Percentiles rank a stretch among this genome's conserved stretches.
These are phyloP conservation scores for Trichoderma breve DNA, from an alignment of 2,329 filamentous ascomycete genomes.

Conservation along the genomic window DNA sequence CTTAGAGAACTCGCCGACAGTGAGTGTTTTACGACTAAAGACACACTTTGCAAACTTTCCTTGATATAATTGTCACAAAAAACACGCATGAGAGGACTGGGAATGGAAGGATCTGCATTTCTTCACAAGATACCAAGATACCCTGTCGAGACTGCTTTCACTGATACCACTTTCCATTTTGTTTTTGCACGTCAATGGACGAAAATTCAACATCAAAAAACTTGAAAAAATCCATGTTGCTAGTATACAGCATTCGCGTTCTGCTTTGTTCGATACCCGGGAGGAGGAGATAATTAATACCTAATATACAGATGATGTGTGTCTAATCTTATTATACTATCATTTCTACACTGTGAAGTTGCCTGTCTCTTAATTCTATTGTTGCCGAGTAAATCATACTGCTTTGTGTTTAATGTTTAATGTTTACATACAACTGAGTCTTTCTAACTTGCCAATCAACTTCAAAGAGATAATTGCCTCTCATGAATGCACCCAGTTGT, in stretches of 20 bases:
- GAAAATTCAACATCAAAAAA: conserved; percentile 22
- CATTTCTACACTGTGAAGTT: background rate
- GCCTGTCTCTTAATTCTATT: background rate
- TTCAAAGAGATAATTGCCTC: background rate
- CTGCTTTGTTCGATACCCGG: conserved; percentile 42
- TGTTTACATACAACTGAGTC: background rate
- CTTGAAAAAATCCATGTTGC: conserved; percentile 26
- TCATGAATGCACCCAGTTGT: background rate
- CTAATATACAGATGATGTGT: conserved; percentile 43
- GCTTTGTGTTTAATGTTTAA: background rate
- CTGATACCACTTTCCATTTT: conserved; percentile 42
- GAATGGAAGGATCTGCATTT: conserved; percentile 55
- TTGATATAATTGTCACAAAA: conserved; percentile 29
- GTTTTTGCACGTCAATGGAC: conserved; percentile 27
- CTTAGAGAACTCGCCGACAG: conserved; percentile 40
- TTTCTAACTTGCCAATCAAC: background rate
- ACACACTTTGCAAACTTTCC: conserved; percentile 26
- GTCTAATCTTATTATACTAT: conserved; percentile 25
- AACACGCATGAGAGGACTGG: conserved; percentile 42
- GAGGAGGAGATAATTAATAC: conserved; percentile 43
- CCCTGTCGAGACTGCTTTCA: conserved; percentile 52
- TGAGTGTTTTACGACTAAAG: conserved; percentile 28
- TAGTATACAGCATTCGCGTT: conserved; percentile 30
- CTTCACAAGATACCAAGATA: conserved; percentile 52
- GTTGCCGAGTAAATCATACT: background rate